Conservation (phyloP, 495 filamentous ascomycete species). For the Neohortaea acidophila region DNA sequence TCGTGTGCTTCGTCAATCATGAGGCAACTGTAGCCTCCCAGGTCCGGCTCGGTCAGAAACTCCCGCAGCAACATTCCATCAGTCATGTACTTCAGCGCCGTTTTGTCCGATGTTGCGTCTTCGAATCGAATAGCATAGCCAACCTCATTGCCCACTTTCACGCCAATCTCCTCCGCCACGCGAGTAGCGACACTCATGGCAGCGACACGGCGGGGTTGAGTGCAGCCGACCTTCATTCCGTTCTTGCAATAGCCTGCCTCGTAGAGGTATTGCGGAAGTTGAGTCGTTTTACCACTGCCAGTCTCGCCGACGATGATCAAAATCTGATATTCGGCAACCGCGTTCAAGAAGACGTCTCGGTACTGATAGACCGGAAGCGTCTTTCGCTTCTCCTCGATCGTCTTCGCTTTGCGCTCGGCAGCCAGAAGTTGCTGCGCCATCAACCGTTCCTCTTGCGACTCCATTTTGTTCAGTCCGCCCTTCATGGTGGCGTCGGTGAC, state of each 20-base stretch:
- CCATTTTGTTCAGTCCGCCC: conserved; percentile 43
- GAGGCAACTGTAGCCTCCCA: conserved; percentile 70
- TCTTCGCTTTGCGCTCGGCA: conserved; percentile 68
- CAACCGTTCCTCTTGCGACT: conserved; percentile 64
- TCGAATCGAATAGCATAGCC: conserved; percentile 95
- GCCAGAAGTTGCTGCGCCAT: conserved; percentile 67
- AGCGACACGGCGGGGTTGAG: conserved; percentile 87
- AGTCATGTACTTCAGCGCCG: conserved; percentile 91
- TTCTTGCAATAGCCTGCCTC: conserved; percentile 29
- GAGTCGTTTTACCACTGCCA: conserved; percentile 29
- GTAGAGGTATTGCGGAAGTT: conserved; percentile 28
- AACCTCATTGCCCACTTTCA: conserved; percentile 80
- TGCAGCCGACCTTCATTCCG: conserved; percentile 56
- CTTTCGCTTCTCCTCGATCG: conserved; percentile 84
- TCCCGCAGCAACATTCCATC: conserved; percentile 93
- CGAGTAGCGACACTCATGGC: conserved; percentile 91
- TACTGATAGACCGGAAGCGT: conserved; percentile 82
- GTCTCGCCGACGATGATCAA: conserved; percentile 29
- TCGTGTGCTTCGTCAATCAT: conserved; percentile 99
- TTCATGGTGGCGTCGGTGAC: conserved; percentile 57
- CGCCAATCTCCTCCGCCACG: conserved; percentile 88
- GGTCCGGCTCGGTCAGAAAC: conserved; percentile 75
- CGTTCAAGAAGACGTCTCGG: conserved; percentile 28
- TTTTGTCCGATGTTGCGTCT: conserved; percentile 85
- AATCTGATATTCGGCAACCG: conserved; percentile 25